These are phyloP conservation scores for Porcisia hertigi DNA, from an alignment of 208 protist genomes.

Conservation along the genomic window DNA sequence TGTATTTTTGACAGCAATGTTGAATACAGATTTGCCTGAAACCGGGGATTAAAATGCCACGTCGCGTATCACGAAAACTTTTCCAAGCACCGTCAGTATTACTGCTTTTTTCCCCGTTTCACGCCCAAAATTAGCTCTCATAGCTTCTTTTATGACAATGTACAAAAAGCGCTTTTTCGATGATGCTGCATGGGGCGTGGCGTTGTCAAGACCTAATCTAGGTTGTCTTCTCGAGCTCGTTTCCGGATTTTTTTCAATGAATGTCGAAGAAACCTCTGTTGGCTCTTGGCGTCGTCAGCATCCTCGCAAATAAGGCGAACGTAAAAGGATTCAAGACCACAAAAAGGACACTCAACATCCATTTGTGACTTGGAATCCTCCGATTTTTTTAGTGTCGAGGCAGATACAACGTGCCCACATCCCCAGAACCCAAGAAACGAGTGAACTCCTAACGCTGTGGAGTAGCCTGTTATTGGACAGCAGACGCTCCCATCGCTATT, in stretches of 20 bases:
- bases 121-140: too few species aligned
- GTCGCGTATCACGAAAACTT: too few species aligned
- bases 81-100: too few species aligned
- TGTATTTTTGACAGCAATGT: too few species aligned
- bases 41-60: too few species aligned
- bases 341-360: conserved; percentile 37
- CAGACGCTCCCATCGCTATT: conserved; percentile 37
- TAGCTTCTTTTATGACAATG: not conserved
- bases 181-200: not conserved
- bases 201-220: not conserved
- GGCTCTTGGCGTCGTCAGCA: conserved; percentile 17
- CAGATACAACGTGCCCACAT: conserved; percentile 74
- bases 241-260: conserved; percentile 18
- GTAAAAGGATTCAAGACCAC: conserved; percentile 34
- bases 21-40: too few species aligned
- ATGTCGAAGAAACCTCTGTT: conserved; percentile 21
- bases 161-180: not conserved
- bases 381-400: conserved; percentile 22
- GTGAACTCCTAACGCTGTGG: conserved; percentile 47
- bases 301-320: conserved; percentile 49
- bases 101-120: too few species aligned
- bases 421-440: conserved; percentile 75
- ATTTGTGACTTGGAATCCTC: conserved; percentile 13
- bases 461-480: conserved; percentile 63
- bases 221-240: conserved; percentile 4